These are phyloP conservation scores for Dactylellina haptotyla DNA, from an alignment of 2,329 filamentous ascomycete genomes.

Conservation along the genomic window DNA sequence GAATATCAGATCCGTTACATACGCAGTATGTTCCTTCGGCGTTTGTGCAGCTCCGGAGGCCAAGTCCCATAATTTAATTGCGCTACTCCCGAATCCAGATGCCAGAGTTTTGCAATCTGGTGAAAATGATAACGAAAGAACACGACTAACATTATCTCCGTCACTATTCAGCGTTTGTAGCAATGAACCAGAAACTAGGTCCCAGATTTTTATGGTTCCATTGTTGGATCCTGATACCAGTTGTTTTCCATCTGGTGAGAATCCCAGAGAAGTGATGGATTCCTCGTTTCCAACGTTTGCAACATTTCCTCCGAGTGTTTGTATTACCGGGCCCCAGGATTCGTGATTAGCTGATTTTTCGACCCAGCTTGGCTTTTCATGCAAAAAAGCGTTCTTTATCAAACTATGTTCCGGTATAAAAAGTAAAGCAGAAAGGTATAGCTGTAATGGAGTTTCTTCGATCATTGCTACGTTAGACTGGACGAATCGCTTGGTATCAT, in stretches of 20 bases:
- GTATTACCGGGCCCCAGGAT: background rate
- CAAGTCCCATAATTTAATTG: conserved; percentile 69
- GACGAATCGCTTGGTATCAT: conserved; percentile 2
- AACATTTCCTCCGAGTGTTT: conserved; percentile 13
- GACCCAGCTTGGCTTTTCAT: background rate
- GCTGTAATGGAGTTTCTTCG: conserved; percentile 11
- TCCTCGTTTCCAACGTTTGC: too few species aligned
- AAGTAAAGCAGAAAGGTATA: conserved; percentile 24
- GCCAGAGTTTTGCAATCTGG: conserved; percentile 94
- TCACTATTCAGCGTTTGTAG: background rate
- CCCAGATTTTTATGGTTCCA: background rate
- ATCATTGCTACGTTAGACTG: background rate
- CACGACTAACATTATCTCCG: conserved; percentile 79
- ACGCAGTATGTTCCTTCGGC: background rate
- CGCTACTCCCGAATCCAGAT: conserved; percentile 69
- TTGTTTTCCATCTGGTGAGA: conserved; percentile 74
- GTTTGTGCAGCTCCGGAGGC: background rate
- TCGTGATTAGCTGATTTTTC: background rate
- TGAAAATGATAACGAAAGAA: conserved; percentile 96
- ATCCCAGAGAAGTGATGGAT: background rate
- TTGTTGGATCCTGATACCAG: background rate
- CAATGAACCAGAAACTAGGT: conserved; percentile 70
- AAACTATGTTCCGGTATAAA: conserved; percentile 22
- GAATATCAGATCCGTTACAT: too few species aligned
- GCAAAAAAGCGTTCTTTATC: background rate